Base-by-base conservation (phyloP, 495 filamentous ascomycete species). In the Xylaria sp. region DNA sequence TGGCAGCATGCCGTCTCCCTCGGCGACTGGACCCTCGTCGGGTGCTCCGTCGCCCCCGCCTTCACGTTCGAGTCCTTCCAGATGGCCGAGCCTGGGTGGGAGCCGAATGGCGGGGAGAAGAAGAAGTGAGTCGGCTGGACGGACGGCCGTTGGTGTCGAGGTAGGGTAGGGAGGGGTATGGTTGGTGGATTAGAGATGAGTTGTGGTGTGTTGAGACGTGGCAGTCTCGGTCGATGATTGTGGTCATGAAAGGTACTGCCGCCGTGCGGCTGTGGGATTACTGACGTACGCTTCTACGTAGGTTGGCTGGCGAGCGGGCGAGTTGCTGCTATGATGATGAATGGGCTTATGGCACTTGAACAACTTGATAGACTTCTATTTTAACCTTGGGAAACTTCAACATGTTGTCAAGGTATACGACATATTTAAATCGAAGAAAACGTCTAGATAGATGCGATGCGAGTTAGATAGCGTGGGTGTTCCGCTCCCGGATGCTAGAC, bases 1-100 rank as follows among this genome's bases (percentile, higher is more conserved):
- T 85, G 84, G 83, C 83, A 85, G 77, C 72, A 78, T 41, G 83
- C 82, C 3, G 63, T 74, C 64, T 82, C 78, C 48, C 68, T 80
- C 40, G 84, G 84, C 3, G 78, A 78, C 1, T 86, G 83, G 83
- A 85, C 83, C 12, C 74, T 86, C 9, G 82, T 86, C 0, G 82
- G 81, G 4, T 80, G 77, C 53, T 72, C 81, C 15, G 81, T 83
- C 11, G 79, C 82, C 21, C 81, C 82, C 0, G 80, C 72, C 0
- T 83, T 82, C 48, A 69, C 50, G 2, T 77, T 79, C 44, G 79
- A 77, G 58, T 71, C 65, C 2, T 83, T 82, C 58, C 77, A 83
- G 76, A 79, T 82, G 78, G 80, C 81, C 24, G 5, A 35, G 31
- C 57, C 46, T 5, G 79, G 78, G 0, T 83, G 81, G 81, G 77